Base-by-base conservation (phyloP, 2,329 filamentous ascomycete species). In the Penicillium paneum region DNA sequence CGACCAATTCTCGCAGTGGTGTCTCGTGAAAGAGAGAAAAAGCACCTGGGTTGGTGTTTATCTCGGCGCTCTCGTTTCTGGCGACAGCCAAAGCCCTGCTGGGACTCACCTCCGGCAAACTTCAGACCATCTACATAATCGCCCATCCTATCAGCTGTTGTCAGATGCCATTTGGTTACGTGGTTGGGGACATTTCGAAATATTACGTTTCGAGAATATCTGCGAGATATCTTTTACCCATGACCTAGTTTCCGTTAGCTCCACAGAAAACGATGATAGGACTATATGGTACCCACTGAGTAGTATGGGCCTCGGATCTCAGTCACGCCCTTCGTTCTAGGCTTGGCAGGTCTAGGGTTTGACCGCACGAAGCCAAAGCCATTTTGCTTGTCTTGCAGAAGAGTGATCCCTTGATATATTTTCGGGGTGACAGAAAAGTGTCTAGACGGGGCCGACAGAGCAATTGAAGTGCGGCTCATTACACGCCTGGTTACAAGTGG, bases 241-340 rank as follows among this genome's bases (percentile, higher is more conserved):
- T 81, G 3, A 73, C 72, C 73, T 76, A 48, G 31, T 42, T 39
- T 38, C 6, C 13, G 38, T 44, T 28, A 59, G 47, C 42, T 38
- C 31, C 10, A 2, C 5, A n/a, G 6, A 2, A 26, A 10, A 31
- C 3, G 5, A 28, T 15, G 26, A 54, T 8, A 38, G 15, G 3
- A 11, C 1, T 41, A 24, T 35, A 45, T 39, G 26, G 10, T 17
- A 55, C 67, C 47, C 69, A 72, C 79, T 0, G 78, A 78, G 64
- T 83, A 83, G 63, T 82, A 83, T 7, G 79, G 80, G 0, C 81
- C 80, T 31, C 80, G 72, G 52, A 83, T 83, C 65, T 83, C 81
- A 0, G 81, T 83, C 6, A 82, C 79, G 5, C 76, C 78, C 35
- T 70, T 75, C 5, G 64, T 74, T 28, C 81, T 71, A 3, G 80